Evolutionary conservation across 495 filamentous ascomycete genomes (phyloP).

Genomic region (Durotheca rogersii): DNA sequence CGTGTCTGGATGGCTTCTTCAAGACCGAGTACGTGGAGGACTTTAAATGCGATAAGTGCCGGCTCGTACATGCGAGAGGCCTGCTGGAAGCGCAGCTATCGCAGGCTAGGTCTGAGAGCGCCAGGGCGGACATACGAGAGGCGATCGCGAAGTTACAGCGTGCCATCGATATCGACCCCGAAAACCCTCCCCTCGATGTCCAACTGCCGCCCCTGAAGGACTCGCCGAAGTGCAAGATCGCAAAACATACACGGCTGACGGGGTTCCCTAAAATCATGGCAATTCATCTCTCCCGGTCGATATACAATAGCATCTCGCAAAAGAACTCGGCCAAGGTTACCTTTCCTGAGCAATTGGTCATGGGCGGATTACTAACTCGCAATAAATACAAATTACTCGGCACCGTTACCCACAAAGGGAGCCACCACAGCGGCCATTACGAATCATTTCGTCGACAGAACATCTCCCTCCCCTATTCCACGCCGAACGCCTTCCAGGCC

Average conservation of each 20-base stretch:
- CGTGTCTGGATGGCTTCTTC: constrained; percentile 88
- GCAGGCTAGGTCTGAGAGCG: constrained; percentile 49
- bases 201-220: constrained; percentile 68
- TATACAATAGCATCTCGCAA: constrained; percentile 77
- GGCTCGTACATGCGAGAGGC: constrained; percentile 69
- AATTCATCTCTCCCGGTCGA: constrained; percentile 89
- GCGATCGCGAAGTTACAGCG: constrained; percentile 55
- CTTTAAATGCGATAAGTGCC: constrained; percentile 91
- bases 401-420: constrained; percentile 91
- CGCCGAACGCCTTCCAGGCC: constrained; percentile 70
- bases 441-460: constrained; percentile 94
- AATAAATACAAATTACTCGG: constrained; percentile 82
- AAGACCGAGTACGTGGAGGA: constrained; percentile 96
- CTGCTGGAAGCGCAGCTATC: constrained; percentile 37
- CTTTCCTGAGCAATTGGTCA: constrained; percentile 78
- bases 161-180: constrained; percentile 75
- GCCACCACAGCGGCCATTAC: constrained; percentile 95
- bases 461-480: constrained; percentile 67
- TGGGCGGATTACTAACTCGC: constrained; percentile 77
- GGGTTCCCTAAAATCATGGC: constrained; percentile 84
- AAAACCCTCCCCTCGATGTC: constrained; percentile 68
- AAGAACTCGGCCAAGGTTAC: constrained; percentile 94
- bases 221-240: constrained; percentile 80
- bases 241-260: constrained; percentile 81
- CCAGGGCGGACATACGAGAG: constrained; percentile 44